phyloP scores from a whole-genome alignment of 2,329 filamentous ascomycete genomes.

The Diaporthe ilicicola region DNA sequence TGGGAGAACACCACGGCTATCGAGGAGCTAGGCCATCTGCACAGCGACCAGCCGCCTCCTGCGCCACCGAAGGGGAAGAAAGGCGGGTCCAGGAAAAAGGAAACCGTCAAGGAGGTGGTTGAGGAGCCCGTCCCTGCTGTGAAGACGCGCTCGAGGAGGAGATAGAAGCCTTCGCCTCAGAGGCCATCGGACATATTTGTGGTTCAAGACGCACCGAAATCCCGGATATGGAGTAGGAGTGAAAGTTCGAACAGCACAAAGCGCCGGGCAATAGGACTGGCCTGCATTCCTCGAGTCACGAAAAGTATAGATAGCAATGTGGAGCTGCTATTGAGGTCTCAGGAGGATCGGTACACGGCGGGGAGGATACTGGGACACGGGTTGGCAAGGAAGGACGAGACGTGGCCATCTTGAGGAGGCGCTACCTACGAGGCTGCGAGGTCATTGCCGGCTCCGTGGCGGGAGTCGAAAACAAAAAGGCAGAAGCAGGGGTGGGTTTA shows the following conservation, averaged over 20 bases:
- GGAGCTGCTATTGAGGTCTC: background rate
- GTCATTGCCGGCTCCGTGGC: background rate
- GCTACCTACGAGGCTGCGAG: background rate
- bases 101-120: slow-evolving; percentile 35
- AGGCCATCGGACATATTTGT: background rate
- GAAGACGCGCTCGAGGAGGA: slow-evolving; percentile 33
- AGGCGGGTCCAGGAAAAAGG: slow-evolving; percentile 59
- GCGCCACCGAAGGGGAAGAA: slow-evolving; percentile 58
- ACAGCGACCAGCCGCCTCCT: slow-evolving; percentile 63
- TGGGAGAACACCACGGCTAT: slow-evolving; percentile 67
- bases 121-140: slow-evolving; percentile 27
- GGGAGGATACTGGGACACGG: background rate
- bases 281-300: background rate
- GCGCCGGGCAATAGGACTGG: background rate
- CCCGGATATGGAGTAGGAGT: no score
- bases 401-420: background rate
- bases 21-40: slow-evolving; percentile 65
- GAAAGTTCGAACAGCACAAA: background rate
- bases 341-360: background rate
- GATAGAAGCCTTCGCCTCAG: background rate
- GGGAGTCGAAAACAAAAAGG: background rate
- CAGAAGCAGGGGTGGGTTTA: background rate
- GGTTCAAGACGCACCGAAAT: background rate
- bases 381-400: background rate
- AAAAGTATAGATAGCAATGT: background rate